phyloP scores from a whole-genome alignment of 371 early-diverging fungal genomes.

The Globomyces sp. region DNA sequence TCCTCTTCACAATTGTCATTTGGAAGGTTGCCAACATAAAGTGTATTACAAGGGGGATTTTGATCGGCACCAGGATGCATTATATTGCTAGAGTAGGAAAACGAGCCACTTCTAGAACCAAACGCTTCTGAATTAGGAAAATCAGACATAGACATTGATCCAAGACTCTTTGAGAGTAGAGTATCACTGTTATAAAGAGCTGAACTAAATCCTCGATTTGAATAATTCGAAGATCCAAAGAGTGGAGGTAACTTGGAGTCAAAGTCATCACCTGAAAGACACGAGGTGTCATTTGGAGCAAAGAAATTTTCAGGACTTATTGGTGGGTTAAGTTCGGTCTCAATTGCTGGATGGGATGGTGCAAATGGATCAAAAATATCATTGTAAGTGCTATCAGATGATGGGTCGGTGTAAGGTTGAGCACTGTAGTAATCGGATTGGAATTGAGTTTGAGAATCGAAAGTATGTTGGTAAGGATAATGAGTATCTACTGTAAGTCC shows the following conservation, averaged over 20 bases:
- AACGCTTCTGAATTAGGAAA: not conserved
- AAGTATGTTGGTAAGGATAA: not conserved
- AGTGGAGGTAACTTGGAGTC: conserved; percentile 5
- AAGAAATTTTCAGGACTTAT: no score
- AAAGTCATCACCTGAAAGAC: not conserved
- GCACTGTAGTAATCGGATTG: conserved; percentile 10
- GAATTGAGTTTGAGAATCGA: conserved; percentile 8
- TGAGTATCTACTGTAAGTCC: not conserved
- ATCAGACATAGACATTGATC: conserved; percentile 44
- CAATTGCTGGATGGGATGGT: conserved; percentile 31
- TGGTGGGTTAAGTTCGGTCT: conserved; percentile 5
- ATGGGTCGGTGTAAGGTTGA: not conserved
- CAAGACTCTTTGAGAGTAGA: conserved; percentile 42
- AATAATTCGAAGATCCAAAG: conserved; percentile 9
- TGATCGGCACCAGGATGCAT: conserved; percentile 58
- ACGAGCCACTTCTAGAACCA: conserved; percentile 15
- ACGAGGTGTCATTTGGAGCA: not conserved
- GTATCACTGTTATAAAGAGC: conserved; percentile 55
- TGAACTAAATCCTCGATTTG: conserved; percentile 53
- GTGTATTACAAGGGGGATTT: conserved; percentile 95
- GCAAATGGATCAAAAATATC: conserved; percentile 28
- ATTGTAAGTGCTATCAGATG: not conserved
- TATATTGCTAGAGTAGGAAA: conserved; percentile 17
- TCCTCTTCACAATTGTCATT: conserved; percentile 80
- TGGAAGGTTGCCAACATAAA: conserved; percentile 95